phyloP scores from a whole-genome alignment of 352 stramenopile species.

The Phytophthora colocasiae region DNA sequence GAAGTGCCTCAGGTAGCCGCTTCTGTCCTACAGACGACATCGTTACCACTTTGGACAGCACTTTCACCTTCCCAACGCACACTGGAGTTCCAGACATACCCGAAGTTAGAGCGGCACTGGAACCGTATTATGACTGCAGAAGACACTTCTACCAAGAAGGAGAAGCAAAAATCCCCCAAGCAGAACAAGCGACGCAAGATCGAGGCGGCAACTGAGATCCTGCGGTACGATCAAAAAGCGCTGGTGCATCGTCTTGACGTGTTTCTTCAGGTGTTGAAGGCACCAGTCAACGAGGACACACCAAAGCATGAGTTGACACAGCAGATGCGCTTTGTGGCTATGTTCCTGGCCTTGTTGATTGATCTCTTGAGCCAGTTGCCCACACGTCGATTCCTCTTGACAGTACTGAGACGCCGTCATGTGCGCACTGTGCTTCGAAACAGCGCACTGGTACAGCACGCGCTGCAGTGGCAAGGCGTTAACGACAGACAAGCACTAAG shows the following conservation, averaged over 20 bases:
- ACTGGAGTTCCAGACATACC: constrained; percentile 69
- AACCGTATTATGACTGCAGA: constrained; percentile 39
- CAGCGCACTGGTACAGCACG: constrained; percentile 50
- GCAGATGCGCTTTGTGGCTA: constrained; percentile 53
- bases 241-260: constrained; percentile 49
- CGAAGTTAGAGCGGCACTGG: constrained; percentile 77
- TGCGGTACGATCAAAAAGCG: constrained; percentile 36
- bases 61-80: constrained; percentile 65
- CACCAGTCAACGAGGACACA: constrained; percentile 34
- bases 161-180: constrained; percentile 26
- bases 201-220: constrained; percentile 4
- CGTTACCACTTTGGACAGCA: constrained; percentile 66
- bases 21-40: constrained; percentile 66
- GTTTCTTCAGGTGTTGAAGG: constrained; percentile 50
- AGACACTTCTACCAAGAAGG: constrained; percentile 3
- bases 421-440: constrained; percentile 49
- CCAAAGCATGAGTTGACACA: constrained; percentile 26
- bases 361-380: constrained; percentile 90
- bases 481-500: constrained; percentile 54
- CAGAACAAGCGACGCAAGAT: constrained; percentile 54
- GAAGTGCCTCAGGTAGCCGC: constrained; percentile 60
- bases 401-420: constrained; percentile 72
- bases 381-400: constrained; percentile 89
- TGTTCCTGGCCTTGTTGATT: constrained; percentile 82
- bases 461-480: constrained; percentile 42